These are phyloP conservation scores for Verticillium dahliae DNA, from an alignment of 2,329 filamentous ascomycete species.

Conservation along the genomic window DNA sequence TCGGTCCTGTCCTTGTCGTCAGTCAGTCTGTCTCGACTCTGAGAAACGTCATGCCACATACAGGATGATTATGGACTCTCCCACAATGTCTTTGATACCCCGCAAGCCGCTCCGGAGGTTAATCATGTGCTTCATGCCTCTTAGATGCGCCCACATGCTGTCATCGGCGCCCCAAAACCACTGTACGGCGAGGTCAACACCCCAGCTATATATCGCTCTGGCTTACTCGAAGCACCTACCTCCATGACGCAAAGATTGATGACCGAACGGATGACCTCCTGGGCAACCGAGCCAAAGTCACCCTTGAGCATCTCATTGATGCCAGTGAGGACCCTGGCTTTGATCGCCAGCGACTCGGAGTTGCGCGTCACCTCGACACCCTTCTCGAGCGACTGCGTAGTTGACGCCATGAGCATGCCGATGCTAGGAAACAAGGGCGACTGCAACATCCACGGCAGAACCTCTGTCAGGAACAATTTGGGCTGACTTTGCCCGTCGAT, in stretches of 20 bases:
- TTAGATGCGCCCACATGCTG: constrained; percentile 22
- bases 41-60: neutral
- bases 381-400: constrained; percentile 16
- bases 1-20: constrained; percentile 15
- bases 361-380: constrained; percentile 13
- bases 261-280: constrained; percentile 19
- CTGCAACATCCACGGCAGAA: constrained; percentile 22
- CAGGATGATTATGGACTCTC: constrained; percentile 12
- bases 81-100: constrained; percentile 17
- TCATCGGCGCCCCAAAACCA: constrained; percentile 20
- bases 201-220: too few species aligned
- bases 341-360: constrained; percentile 18
- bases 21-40: neutral
- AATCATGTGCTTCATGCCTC: constrained; percentile 22
- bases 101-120: constrained; percentile 16
- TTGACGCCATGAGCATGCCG: constrained; percentile 21
- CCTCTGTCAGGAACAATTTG: constrained; percentile 14
- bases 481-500: constrained; percentile 20
- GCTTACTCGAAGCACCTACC: constrained; percentile 6
- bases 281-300: constrained; percentile 12
- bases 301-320: constrained; percentile 18
- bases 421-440: constrained; percentile 22
- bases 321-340: constrained; percentile 17
- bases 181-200: neutral
- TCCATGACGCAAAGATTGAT: constrained; percentile 23